Percentiles rank a stretch among this genome's conserved stretches.
These are phyloP conservation scores for Zasmidium cellare DNA, from an alignment of 2,329 filamentous ascomycete genomes.

Conservation along the genomic window DNA sequence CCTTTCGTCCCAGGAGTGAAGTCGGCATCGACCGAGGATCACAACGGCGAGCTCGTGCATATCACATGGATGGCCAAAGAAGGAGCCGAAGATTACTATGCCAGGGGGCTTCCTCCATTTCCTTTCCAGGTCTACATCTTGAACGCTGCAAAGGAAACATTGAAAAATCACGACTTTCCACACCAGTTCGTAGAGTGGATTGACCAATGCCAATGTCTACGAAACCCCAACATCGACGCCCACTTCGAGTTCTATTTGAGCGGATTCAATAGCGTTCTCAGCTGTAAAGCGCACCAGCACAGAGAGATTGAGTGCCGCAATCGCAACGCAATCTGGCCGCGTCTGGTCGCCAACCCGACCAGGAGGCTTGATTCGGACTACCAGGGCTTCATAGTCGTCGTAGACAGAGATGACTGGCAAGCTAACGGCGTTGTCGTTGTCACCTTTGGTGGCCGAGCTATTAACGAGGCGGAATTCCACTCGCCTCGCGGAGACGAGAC, in stretches of 20 bases:
- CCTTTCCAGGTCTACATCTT: constrained; percentile 7
- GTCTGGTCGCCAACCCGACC: neutral
- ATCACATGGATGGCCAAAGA: neutral
- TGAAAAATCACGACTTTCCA: neutral
- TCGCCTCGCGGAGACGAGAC: neutral
- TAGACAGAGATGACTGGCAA: neutral
- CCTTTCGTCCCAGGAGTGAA: neutral
- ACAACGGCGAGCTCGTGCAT: neutral
- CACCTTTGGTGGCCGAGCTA: neutral
- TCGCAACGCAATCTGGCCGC: constrained; percentile 2
- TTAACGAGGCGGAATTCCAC: neutral
- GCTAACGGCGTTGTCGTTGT: neutral
- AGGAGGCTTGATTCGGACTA: neutral
- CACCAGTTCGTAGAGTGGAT: constrained; percentile 1
- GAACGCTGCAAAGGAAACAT: neutral
- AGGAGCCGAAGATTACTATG: neutral
- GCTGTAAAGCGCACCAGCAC: constrained; percentile 2
- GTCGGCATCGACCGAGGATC: neutral
- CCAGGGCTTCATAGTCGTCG: neutral
- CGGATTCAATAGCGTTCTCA: constrained; percentile 1
- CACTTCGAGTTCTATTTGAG: constrained; percentile 4
- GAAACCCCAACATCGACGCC: neutral
- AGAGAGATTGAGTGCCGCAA: constrained; percentile 4
- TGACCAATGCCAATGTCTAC: neutral
- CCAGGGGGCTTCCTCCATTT: neutral